These are phyloP conservation scores for Aristolochia californica DNA, from an alignment of 164 flowering plant genomes.

Conservation along the genomic window DNA sequence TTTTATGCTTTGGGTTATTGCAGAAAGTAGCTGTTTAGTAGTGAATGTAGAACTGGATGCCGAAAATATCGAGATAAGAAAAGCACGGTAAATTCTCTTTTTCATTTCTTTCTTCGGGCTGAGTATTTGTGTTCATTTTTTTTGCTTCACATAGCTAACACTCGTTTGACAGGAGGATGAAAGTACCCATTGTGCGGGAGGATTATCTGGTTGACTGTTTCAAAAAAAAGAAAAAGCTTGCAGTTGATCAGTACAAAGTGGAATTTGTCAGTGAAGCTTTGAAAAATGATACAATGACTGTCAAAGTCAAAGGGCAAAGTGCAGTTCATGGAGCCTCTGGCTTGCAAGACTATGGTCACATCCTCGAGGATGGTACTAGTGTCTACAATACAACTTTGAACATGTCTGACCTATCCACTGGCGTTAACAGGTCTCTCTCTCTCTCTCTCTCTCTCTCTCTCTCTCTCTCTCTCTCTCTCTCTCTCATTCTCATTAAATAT, in stretches of 20 bases:
- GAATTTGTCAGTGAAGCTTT: conserved; percentile 45
- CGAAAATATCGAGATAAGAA: conserved; percentile 49
- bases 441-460: background rate
- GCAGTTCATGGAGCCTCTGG: conserved; percentile 95
- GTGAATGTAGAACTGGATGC: conserved; percentile 40
- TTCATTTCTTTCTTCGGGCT: background rate
- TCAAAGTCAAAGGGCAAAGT: conserved; percentile 87
- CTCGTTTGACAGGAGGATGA: conserved; percentile 61
- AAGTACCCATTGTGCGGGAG: conserved; percentile 75
- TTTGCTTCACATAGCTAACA: conserved; percentile 1
- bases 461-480: background rate
- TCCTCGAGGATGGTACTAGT: conserved; percentile 79
- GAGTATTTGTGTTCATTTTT: background rate
- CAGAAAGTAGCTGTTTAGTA: conserved; percentile 77
- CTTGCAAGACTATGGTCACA: conserved; percentile 84
- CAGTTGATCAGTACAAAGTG: conserved; percentile 56
- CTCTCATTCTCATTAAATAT: background rate
- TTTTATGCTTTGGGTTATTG: background rate
- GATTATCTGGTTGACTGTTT: conserved; percentile 75
- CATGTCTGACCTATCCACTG: conserved; percentile 88
- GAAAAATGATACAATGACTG: conserved; percentile 39
- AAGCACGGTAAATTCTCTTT: conserved; percentile 54
- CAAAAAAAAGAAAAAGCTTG: conserved; percentile 64
- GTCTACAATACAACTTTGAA: conserved; percentile 85
- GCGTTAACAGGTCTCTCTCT: conserved; percentile 49